phyloP scores from a whole-genome alignment of 1,284 basidiomycete genomes.

The Heterobasidion annosum region DNA sequence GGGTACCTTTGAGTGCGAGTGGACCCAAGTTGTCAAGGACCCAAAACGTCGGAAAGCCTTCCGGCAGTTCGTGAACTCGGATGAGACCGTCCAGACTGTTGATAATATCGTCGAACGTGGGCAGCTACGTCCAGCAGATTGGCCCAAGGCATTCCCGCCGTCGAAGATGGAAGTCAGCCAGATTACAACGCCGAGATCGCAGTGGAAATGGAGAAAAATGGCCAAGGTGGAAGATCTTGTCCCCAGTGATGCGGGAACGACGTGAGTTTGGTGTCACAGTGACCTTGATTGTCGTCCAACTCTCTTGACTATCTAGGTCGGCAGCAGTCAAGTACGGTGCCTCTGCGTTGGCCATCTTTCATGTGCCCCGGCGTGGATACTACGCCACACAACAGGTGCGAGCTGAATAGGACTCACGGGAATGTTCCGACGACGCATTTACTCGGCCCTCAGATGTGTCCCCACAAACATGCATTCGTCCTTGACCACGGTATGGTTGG shows the following conservation, averaged over 20 bases:
- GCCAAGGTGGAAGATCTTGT: background rate
- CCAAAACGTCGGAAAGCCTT: background rate
- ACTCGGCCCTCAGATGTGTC: background rate
- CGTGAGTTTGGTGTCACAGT: background rate
- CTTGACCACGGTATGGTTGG: constrained; percentile 1
- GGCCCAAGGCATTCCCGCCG: background rate
- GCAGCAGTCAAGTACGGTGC: background rate
- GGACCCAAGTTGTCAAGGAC: background rate
- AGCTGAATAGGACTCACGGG: background rate
- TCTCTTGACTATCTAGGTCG: background rate
- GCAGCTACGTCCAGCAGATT: background rate
- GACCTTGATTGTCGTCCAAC: background rate
- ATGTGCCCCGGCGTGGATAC: background rate
- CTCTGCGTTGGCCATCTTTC: background rate
- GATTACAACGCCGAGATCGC: background rate
- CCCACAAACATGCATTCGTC: background rate
- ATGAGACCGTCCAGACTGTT: background rate
- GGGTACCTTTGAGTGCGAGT: background rate
- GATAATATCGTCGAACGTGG: background rate
- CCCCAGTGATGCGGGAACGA: background rate
- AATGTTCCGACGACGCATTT: background rate
- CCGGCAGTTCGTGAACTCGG: background rate
- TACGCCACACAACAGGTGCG: background rate
- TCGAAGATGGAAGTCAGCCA: background rate
- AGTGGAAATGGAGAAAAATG: background rate